Evolutionary conservation across 2,329 filamentous ascomycete genomes (phyloP).

Genomic region (Arthrobotrys megalospora): DNA sequence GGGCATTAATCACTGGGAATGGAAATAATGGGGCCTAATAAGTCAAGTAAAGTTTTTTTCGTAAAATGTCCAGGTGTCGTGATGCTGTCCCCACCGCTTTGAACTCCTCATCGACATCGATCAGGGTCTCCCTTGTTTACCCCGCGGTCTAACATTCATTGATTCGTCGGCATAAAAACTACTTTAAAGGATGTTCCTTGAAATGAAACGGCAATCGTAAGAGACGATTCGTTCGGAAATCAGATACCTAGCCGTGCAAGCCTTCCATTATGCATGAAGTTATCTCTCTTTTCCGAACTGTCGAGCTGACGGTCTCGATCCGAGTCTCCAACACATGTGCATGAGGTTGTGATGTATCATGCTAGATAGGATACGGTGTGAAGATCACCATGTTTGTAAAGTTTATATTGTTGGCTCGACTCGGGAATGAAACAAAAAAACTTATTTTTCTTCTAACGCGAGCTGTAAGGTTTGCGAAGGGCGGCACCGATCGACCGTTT

Average conservation of each 20-base stretch:
- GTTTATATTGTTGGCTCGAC: not conserved
- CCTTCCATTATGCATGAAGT: conserved; percentile 50
- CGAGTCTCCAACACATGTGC: conserved; percentile 34
- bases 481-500: conserved; percentile 16
- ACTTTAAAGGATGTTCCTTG: conserved; percentile 49
- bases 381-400: conserved; percentile 18
- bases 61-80: conserved; percentile 33
- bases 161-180: conserved; percentile 45
- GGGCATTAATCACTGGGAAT: conserved; percentile 12
- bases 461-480: not conserved
- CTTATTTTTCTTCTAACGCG: not conserved
- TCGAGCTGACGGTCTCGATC: conserved; percentile 46
- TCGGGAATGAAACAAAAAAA: not conserved
- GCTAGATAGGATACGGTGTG: conserved; percentile 16
- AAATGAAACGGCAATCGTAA: conserved; percentile 60
- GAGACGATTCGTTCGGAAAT: conserved; percentile 59
- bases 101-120: conserved; percentile 29
- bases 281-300: conserved; percentile 33
- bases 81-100: conserved; percentile 43
- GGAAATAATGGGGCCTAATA: conserved; percentile 20
- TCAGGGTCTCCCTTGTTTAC: conserved; percentile 59
- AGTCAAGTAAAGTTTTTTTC: conserved; percentile 1
- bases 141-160: conserved; percentile 46
- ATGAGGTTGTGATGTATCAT: not conserved
- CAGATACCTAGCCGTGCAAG: conserved; percentile 59